These are phyloP conservation scores for Aspergillus eucalypticola DNA, from an alignment of 2,329 filamentous ascomycete species.

Conservation along the genomic window DNA sequence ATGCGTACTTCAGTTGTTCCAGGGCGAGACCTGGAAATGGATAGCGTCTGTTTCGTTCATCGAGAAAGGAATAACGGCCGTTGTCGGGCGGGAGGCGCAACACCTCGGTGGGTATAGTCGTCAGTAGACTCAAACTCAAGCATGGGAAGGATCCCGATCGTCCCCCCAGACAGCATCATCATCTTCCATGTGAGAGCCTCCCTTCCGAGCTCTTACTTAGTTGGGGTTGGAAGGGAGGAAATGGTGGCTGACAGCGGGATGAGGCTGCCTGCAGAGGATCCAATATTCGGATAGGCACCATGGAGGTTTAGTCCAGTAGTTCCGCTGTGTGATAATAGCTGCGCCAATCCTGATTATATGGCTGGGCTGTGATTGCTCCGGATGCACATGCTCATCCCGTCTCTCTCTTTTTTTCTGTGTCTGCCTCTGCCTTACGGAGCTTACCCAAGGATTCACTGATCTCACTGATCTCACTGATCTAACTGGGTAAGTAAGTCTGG, in stretches of 20 bases:
- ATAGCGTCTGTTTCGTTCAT: conserved; percentile 13
- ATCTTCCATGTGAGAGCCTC: conserved; percentile 12
- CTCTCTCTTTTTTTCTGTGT: too few species aligned
- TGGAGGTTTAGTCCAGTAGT: background rate
- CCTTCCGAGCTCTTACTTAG: conserved; percentile 11
- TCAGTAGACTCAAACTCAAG: background rate
- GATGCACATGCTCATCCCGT: background rate
- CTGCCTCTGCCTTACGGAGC: background rate
- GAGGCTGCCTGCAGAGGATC: conserved; percentile 7
- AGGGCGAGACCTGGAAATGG: conserved; percentile 2
- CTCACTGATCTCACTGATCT: background rate
- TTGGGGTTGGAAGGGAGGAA: conserved; percentile 6
- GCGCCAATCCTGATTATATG: conserved; percentile 1
- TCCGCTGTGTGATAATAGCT: background rate
- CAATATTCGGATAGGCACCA: conserved; percentile 3
- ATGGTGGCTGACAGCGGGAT: conserved; percentile 8
- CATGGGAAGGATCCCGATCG: conserved; percentile 2
- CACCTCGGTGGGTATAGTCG: background rate
- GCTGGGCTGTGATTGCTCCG: conserved; percentile 6
- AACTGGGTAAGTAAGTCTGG: background rate
- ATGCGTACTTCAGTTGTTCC: background rate
- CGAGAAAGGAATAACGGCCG: background rate
- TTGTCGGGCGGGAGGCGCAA: background rate
- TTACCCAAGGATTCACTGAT: background rate
- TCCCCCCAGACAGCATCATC: conserved; percentile 4